phyloP scores from a whole-genome alignment of 2,329 filamentous ascomycete genomes.

The Calonectria pseudoreteaudii region DNA sequence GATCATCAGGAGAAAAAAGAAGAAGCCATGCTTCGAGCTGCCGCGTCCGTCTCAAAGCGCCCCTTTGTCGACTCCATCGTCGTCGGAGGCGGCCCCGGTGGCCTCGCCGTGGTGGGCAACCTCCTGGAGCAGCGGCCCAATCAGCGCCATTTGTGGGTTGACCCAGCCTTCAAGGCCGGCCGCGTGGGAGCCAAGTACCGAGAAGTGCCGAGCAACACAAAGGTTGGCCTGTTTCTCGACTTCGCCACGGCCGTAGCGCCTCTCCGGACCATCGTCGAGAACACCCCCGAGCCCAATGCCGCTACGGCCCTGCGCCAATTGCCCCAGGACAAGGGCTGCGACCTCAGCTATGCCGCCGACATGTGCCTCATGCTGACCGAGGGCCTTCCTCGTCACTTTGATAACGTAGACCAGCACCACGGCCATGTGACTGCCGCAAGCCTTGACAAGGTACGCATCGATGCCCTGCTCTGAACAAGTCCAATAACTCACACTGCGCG shows the following conservation, averaged over 20 bases:
- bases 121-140: conserved; percentile 62
- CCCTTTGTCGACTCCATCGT: conserved; percentile 50
- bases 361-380: conserved; percentile 59
- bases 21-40: neutral
- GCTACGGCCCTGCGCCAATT: conserved; percentile 64
- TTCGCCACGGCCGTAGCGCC: conserved; percentile 66
- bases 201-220: conserved; percentile 74
- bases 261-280: conserved; percentile 63
- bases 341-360: conserved; percentile 69
- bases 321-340: conserved; percentile 67
- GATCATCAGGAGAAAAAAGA: too few relatives aligned
- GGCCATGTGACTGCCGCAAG: conserved; percentile 52
- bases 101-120: conserved; percentile 70
- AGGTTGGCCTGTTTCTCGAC: conserved; percentile 68
- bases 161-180: conserved; percentile 66
- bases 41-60: neutral
- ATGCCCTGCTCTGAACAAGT: neutral
- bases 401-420: conserved; percentile 52
- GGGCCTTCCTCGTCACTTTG: conserved; percentile 53
- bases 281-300: conserved; percentile 63
- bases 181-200: conserved; percentile 66
- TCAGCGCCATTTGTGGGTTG: conserved; percentile 68
- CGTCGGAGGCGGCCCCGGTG: conserved; percentile 44
- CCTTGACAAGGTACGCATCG: conserved; percentile 32
- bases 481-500: neutral